Conservation (phyloP, 495 filamentous ascomycete species). For the Aspergillus egyptiacus region DNA sequence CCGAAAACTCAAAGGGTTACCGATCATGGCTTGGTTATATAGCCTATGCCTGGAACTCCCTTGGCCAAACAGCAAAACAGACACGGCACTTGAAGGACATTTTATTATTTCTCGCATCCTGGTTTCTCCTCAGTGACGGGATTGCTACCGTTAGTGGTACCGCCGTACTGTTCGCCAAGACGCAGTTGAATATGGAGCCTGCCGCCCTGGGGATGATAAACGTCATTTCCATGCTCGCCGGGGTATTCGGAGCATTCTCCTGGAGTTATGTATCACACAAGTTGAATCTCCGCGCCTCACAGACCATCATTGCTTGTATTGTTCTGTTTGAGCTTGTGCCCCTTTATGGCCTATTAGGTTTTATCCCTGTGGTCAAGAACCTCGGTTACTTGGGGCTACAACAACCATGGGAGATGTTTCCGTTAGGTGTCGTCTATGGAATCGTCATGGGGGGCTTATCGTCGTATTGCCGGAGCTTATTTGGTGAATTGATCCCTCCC, state of each 20-base stretch:
- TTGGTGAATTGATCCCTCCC: conserved; percentile 85
- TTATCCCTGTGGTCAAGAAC: conserved; percentile 69
- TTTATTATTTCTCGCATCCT: conserved; percentile 78
- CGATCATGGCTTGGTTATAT: conserved; percentile 59
- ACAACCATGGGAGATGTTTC: conserved; percentile 96
- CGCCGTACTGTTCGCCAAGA: conserved; percentile 93
- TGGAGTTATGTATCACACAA: conserved; percentile 72
- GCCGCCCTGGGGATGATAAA: conserved; percentile 89
- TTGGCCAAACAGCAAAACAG: conserved; percentile 71
- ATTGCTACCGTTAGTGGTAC: conserved; percentile 95
- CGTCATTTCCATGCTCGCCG: conserved; percentile 77
- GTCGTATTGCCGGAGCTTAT: conserved; percentile 88
- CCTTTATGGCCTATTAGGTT: conserved; percentile 84
- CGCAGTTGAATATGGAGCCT: conserved; percentile 79
- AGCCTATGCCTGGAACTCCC: conserved; percentile 73
- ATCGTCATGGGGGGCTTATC: conserved; percentile 90
- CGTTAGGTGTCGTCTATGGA: conserved; percentile 83
- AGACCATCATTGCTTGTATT: conserved; percentile 89
- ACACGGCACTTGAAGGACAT: conserved; percentile 80
- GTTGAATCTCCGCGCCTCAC: conserved; percentile 62
- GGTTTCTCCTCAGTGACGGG: conserved; percentile 91
- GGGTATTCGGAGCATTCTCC: conserved; percentile 80
- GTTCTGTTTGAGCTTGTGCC: conserved; percentile 87
- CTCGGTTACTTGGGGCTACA: conserved; percentile 80
- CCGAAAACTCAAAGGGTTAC: conserved; percentile 30